A percentile compares a stretch with the other conserved stretches of the same genome.
Evolutionary conservation across 192 early-diverging fungal species (phyloP).

Genomic region (Coemansia sp.): DNA sequence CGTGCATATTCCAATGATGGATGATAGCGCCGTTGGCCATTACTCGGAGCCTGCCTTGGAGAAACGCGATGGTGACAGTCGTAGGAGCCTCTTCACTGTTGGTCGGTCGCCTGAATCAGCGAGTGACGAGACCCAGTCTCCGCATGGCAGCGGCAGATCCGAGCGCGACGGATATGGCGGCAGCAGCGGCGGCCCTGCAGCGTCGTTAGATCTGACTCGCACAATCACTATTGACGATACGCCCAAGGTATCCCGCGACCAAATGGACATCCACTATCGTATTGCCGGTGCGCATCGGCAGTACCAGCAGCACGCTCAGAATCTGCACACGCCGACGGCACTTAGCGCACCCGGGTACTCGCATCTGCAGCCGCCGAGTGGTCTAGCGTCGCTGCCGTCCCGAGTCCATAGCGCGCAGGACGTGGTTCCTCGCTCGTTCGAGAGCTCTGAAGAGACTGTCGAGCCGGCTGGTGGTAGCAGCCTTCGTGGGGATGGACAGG

Average conservation of each 20-base stretch:
- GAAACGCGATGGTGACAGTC: neutral
- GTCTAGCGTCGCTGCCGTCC: neutral
- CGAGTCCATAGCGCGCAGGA: slow-evolving; percentile 40
- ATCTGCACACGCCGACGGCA: slow-evolving; percentile 24
- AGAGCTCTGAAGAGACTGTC: neutral
- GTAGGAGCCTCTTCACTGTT: neutral
- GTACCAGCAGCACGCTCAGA: slow-evolving; percentile 38
- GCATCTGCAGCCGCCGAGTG: slow-evolving; percentile 8
- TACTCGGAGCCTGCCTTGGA: neutral
- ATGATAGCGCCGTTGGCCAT: slow-evolving; percentile 3
- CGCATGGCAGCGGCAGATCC: neutral
- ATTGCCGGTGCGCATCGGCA: slow-evolving; percentile 19
- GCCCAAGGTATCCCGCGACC: slow-evolving; percentile 34
- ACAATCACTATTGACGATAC: slow-evolving; percentile 57
- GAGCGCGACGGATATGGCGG: neutral
- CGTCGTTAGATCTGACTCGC: slow-evolving; percentile 28
- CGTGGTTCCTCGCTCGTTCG: neutral
- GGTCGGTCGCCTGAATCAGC: neutral
- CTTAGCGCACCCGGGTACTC: slow-evolving; percentile 28
- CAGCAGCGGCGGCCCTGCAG: slow-evolving; percentile 5
- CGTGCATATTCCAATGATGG: slow-evolving; percentile 39
- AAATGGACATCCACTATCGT: slow-evolving; percentile 56
- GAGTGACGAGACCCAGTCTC: slow-evolving; percentile 6
- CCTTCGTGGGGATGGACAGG: too few species aligned
- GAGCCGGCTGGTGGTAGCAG: neutral